Percentiles rank a stretch among this genome's conserved stretches.
Evolutionary conservation across 1,139 yeast species (phyloP).

Genomic region (Geotrichum macrosporum): DNA sequence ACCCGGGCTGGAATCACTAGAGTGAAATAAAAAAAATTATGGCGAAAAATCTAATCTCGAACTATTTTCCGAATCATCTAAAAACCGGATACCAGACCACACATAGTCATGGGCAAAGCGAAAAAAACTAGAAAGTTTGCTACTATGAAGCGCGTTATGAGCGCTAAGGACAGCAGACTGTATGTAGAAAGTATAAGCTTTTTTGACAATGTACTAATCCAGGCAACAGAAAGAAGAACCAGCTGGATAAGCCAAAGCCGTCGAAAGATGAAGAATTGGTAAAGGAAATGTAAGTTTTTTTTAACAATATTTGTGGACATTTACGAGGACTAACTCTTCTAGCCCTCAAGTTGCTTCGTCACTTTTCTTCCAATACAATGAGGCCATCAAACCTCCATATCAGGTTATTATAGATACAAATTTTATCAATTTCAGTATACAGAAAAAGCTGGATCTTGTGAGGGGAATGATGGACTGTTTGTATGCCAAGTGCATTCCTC

Average conservation of each 20-base stretch:
- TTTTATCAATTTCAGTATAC: conserved; percentile 92
- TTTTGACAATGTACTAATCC: not conserved
- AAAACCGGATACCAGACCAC: not conserved
- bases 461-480: conserved; percentile 95
- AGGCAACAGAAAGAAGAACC: conserved; percentile 38
- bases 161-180: conserved; percentile 66
- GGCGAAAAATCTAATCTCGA: not conserved
- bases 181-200: conserved; percentile 31
- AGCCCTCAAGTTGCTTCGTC: conserved; percentile 95
- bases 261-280: conserved; percentile 76
- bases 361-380: conserved; percentile 87
- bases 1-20: conserved; percentile 9
- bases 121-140: conserved; percentile 96
- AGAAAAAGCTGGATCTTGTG: conserved; percentile 86
- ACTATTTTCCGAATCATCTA: not conserved
- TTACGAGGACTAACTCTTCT: conserved; percentile 10
- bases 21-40: conserved; percentile 6
- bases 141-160: conserved; percentile 75
- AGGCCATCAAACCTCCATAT: conserved; percentile 93
- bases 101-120: conserved; percentile 79
- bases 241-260: conserved; percentile 35
- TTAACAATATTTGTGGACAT: too few species aligned
- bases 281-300: conserved; percentile 47
- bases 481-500: conserved; percentile 91
- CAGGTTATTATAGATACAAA: conserved; percentile 94